Base-by-base conservation (phyloP, 768 basidiomycete species). In the Rhizopogon vulgaris region DNA sequence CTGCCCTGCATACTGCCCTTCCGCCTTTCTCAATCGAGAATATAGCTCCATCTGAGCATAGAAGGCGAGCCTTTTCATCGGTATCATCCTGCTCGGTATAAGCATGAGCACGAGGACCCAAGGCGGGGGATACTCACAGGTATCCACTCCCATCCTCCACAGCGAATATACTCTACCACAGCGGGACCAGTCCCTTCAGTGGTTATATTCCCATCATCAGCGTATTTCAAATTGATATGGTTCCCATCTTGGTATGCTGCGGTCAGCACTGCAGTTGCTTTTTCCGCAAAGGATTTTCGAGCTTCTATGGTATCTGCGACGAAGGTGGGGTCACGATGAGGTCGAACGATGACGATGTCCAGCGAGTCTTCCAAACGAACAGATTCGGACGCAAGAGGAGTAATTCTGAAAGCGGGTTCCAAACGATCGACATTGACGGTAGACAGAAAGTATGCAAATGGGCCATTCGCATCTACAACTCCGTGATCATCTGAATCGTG, bases 361-460 rank as follows among this genome's bases (percentile, higher is more conserved):
- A 90, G 82, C 25, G 80, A 74, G 1, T 68, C 64, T 22, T 68
- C 69, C 0, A 63, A 55, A 2, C 80, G 70, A 3, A 82, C 77
- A 25, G 74, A 68, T 2, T 67, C 64, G 36, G 73, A 73, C 6
- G 76, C 67, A 46, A 82, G 75, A 14, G 94, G 91, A 14, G 82
- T 73, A 53, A 96, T 88, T 53, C 81, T 75, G 65, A 97, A 95
- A 11, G 73, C 64, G 4, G 88, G 81, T 67, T 98, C 95, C 57
- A 98, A 73, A 11, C 95, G 78, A 68, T 92, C 89, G 39, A 88
- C 88, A 55, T 92, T 89, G 49, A 87, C 75, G 0, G 88, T 86
- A 8, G 87, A 80, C 24, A 94, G 68, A 64, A 96, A 89, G 69
- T 97, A 98, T 25, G 78, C 74, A 61, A 94, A 96, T 4, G 92